These are phyloP conservation scores for Podospora comata DNA, from an alignment of 495 filamentous ascomycete genomes.

Conservation along the genomic window DNA sequence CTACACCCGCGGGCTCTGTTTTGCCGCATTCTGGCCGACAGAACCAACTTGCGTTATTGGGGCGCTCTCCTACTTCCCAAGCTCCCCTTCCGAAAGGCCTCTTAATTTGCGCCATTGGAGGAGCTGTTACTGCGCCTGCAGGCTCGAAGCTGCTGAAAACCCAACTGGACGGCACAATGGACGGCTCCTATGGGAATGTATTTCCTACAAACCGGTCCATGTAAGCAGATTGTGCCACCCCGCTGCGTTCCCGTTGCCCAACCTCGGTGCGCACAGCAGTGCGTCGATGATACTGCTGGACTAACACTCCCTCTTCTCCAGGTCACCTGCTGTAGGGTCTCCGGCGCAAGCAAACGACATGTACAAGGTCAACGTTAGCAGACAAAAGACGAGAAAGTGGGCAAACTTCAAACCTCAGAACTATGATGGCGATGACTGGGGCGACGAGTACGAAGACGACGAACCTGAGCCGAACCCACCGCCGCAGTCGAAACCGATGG, in stretches of 20 bases:
- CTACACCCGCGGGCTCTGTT: conserved; percentile 16
- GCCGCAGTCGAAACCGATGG: conserved; percentile 24
- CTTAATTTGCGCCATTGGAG: not conserved
- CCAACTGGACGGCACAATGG: conserved; percentile 23
- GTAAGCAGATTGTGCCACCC: conserved; percentile 16
- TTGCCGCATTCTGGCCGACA: conserved; percentile 20
- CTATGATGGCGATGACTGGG: conserved; percentile 96
- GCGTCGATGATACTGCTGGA: not conserved
- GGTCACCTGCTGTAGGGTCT: conserved; percentile 28
- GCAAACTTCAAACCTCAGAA: conserved; percentile 81
- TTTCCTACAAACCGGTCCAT: conserved; percentile 24
- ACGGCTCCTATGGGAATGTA: conserved; percentile 37
- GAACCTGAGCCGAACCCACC: conserved; percentile 46
- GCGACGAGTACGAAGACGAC: conserved; percentile 72
- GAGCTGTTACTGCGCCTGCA: conserved; percentile 8
- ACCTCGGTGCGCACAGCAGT: conserved; percentile 7
- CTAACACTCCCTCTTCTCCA: conserved; percentile 13
- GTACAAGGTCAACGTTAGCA: conserved; percentile 75
- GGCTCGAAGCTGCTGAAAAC: conserved; percentile 9
- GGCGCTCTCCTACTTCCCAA: not conserved
- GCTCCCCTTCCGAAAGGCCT: not conserved
- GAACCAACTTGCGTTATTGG: conserved; percentile 10
- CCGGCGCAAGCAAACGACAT: conserved; percentile 29
- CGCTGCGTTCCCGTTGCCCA: conserved; percentile 1
- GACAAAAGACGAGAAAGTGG: conserved; percentile 92